Conservation (phyloP, 2,329 filamentous ascomycete species). For the Calonectria fujianensis region DNA sequence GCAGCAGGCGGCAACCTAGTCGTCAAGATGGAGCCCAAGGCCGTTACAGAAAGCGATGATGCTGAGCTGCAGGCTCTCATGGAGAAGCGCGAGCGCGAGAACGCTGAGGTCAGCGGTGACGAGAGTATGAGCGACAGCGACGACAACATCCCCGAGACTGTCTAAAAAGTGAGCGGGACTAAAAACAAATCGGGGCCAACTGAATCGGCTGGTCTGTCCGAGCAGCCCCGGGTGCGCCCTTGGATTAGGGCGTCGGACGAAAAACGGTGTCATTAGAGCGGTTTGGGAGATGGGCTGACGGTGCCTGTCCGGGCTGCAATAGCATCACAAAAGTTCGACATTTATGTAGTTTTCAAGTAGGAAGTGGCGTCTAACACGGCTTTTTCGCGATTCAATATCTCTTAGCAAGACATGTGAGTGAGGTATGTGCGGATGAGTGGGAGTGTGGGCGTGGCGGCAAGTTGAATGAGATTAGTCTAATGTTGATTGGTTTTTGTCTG, state of each 20-base stretch:
- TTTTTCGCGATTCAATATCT: slow-evolving; percentile 53
- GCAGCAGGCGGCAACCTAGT: slow-evolving; percentile 85
- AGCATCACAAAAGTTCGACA: slow-evolving; percentile 56
- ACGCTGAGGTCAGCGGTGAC: slow-evolving; percentile 97
- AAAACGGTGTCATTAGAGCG: slow-evolving; percentile 55
- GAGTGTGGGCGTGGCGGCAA: not conserved
- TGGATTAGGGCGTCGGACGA: slow-evolving; percentile 50
- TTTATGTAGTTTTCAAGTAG: slow-evolving; percentile 55
- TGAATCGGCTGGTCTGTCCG: slow-evolving; percentile 47
- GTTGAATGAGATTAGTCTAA: not conserved
- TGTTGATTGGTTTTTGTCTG: slow-evolving; percentile 12
- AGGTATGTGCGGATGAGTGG: slow-evolving; percentile 10
- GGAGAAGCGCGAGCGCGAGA: slow-evolving; percentile 99
- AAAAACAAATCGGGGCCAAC: slow-evolving; percentile 42
- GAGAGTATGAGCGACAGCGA: slow-evolving; percentile 97
- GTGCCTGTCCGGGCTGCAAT: slow-evolving; percentile 48
- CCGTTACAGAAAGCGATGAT: slow-evolving; percentile 98
- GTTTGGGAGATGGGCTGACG: slow-evolving; percentile 48
- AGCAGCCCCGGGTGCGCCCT: slow-evolving; percentile 43
- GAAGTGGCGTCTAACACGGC: slow-evolving; percentile 55
- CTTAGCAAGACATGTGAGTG: slow-evolving; percentile 21
- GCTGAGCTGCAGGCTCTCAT: slow-evolving; percentile 97
- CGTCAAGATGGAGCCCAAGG: slow-evolving; percentile 99
- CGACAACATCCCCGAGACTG: slow-evolving; percentile 77
- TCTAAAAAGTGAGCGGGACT: slow-evolving; percentile 56